Evolutionary conservation across 2,329 filamentous ascomycete species (phyloP).

Genomic region (Trichoderma harzianum): DNA sequence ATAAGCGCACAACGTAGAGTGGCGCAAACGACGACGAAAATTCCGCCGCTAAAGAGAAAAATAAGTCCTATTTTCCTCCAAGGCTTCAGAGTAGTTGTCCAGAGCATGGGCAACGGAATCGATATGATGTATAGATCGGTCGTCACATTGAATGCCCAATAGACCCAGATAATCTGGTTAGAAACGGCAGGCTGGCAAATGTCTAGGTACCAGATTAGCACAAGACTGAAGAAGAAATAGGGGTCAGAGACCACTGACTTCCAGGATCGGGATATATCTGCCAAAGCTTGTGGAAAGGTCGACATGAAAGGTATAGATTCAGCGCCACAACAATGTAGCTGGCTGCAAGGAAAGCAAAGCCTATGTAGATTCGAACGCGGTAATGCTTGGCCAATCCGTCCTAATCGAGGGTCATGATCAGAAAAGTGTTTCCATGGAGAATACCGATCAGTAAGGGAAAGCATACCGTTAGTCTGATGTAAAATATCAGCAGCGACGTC

Average conservation of each 20-base stretch:
- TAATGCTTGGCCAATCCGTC: constrained; percentile 27
- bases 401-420: not conserved
- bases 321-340: constrained; percentile 50
- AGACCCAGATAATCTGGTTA: constrained; percentile 49
- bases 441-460: not conserved
- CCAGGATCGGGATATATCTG: constrained; percentile 58
- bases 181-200: constrained; percentile 50
- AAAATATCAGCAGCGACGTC: constrained; percentile 54
- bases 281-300: constrained; percentile 53
- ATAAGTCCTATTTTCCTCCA: constrained; percentile 39
- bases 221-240: not conserved
- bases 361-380: constrained; percentile 45
- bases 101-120: constrained; percentile 54
- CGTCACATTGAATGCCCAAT: constrained; percentile 48
- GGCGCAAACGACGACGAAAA: constrained; percentile 41
- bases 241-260: constrained; percentile 35
- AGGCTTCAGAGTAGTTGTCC: constrained; percentile 35
- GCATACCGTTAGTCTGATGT: constrained; percentile 46
- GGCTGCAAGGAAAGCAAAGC: constrained; percentile 45
- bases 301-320: constrained; percentile 50
- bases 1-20: constrained; percentile 35
- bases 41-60: constrained; percentile 38
- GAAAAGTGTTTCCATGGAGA: not conserved
- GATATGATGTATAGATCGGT: constrained; percentile 58
- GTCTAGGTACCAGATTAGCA: constrained; percentile 29